Evolutionary conservation across 1,284 basidiomycete species (phyloP).

Genomic region (Malassezia sp.): DNA sequence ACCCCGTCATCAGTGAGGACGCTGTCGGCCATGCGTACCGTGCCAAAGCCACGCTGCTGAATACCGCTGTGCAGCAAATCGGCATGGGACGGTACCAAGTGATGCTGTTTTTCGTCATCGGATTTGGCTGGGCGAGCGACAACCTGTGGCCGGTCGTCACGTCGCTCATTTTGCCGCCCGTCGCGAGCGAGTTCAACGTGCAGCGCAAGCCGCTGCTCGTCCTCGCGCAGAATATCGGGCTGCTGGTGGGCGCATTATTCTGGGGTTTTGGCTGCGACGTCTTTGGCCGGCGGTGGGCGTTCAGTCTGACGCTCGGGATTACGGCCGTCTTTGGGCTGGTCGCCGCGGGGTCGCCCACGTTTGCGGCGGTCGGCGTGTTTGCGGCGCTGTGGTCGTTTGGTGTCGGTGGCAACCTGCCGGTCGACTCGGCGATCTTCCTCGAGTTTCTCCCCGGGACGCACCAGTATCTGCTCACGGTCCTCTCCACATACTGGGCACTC

Average conservation of each 20-base stretch:
- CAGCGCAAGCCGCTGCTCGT: constrained; percentile 19
- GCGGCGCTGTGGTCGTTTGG: constrained; percentile 31
- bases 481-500: constrained; percentile 41
- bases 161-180: constrained; percentile 28
- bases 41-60: background rate
- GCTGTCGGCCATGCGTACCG: background rate
- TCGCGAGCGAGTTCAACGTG: constrained; percentile 23
- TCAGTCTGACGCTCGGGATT: constrained; percentile 35
- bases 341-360: constrained; percentile 23
- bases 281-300: constrained; percentile 33
- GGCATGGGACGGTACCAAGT: constrained; percentile 33
- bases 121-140: constrained; percentile 39
- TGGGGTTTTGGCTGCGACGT: constrained; percentile 40
- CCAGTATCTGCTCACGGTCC: constrained; percentile 25
- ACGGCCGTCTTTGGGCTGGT: constrained; percentile 33
- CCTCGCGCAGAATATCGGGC: constrained; percentile 25
- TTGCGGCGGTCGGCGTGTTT: constrained; percentile 28
- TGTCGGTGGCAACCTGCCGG: constrained; percentile 37
- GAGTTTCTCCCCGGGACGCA: constrained; percentile 32
- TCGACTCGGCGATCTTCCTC: constrained; percentile 35
- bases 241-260: constrained; percentile 37
- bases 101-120: constrained; percentile 36
- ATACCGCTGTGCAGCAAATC: constrained; percentile 16
- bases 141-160: constrained; percentile 39
- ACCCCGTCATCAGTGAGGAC: background rate